Evolutionary conservation across 768 basidiomycete species (phyloP).

Genomic region (Trametes cingulata): DNA sequence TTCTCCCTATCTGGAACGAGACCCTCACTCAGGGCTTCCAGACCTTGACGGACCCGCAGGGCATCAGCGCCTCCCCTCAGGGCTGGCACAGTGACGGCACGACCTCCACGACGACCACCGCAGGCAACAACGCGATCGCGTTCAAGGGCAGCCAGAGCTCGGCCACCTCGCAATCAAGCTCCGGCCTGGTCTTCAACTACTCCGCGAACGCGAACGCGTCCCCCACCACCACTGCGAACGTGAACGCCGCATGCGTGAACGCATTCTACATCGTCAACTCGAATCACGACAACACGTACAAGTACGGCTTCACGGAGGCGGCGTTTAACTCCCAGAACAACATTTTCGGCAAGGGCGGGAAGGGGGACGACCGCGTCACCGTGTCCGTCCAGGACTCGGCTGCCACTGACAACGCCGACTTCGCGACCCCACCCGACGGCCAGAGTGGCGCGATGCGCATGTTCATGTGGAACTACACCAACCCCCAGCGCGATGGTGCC

Average conservation of each 20-base stretch:
- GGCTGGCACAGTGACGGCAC: conserved; percentile 52
- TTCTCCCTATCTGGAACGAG: conserved; percentile 54
- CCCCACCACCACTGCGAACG: conserved; percentile 46
- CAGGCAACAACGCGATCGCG: conserved; percentile 42
- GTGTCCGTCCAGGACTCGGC: conserved; percentile 51
- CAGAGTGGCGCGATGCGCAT: conserved; percentile 44
- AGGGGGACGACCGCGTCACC: conserved; percentile 50
- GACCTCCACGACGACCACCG: conserved; percentile 36
- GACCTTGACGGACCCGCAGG: conserved; percentile 53
- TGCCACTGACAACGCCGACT: conserved; percentile 44
- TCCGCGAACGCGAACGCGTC: conserved; percentile 35
- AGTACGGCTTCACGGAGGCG: conserved; percentile 61
- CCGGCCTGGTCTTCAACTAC: conserved; percentile 44
- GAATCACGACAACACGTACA: conserved; percentile 52
- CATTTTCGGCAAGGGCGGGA: conserved; percentile 55
- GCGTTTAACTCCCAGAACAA: conserved; percentile 62
- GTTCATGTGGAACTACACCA: conserved; percentile 27
- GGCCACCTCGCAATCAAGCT: conserved; percentile 40
- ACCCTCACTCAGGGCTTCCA: conserved; percentile 50
- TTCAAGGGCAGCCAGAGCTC: conserved; percentile 31
- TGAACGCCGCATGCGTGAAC: conserved; percentile 55
- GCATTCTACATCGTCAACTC: conserved; percentile 64
- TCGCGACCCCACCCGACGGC: conserved; percentile 28
- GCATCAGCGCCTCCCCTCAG: conserved; percentile 51
- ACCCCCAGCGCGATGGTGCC: conserved; percentile 64